These are phyloP conservation scores for Collybia mongolica DNA, from an alignment of 768 basidiomycete genomes.

Conservation along the genomic window DNA sequence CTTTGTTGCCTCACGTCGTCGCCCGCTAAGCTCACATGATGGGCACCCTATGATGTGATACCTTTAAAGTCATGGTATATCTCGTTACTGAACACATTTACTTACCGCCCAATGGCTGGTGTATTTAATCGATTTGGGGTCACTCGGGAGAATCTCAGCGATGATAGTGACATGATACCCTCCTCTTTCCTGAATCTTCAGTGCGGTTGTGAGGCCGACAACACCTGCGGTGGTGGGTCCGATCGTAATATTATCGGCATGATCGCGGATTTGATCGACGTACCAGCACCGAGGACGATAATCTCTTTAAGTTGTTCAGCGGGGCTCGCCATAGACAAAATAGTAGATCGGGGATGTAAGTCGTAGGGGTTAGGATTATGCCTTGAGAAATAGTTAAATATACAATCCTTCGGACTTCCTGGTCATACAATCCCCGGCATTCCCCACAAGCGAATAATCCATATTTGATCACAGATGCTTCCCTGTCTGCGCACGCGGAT, in stretches of 20 bases:
- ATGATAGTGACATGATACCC: conserved; percentile 65
- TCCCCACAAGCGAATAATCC: no score
- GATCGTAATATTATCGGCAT: background rate
- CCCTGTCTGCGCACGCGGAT: no score
- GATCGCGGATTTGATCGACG: background rate
- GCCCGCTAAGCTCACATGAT: conserved; percentile 63
- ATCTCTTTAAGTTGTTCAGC: conserved; percentile 17
- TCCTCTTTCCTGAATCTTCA: conserved; percentile 62
- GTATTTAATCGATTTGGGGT: conserved; percentile 64
- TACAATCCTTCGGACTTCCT: no score
- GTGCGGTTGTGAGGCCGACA: conserved; percentile 71
- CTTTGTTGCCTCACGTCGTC: conserved; percentile 50
- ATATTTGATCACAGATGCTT: no score
- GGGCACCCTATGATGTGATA: conserved; percentile 72
- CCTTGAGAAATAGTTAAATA: no score
- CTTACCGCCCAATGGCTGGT: conserved; percentile 83
- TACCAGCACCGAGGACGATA: conserved; percentile 33
- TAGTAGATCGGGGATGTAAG: no score
- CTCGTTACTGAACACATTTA: background rate
- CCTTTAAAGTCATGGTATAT: background rate
- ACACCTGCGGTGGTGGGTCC: conserved; percentile 48
- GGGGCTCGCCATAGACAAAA: background rate
- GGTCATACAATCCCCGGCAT: no score
- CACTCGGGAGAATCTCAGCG: conserved; percentile 68
- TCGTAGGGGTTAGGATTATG: no score